Conservation (phyloP, 2,329 filamentous ascomycete genomes). For the Nemania diffusa region DNA sequence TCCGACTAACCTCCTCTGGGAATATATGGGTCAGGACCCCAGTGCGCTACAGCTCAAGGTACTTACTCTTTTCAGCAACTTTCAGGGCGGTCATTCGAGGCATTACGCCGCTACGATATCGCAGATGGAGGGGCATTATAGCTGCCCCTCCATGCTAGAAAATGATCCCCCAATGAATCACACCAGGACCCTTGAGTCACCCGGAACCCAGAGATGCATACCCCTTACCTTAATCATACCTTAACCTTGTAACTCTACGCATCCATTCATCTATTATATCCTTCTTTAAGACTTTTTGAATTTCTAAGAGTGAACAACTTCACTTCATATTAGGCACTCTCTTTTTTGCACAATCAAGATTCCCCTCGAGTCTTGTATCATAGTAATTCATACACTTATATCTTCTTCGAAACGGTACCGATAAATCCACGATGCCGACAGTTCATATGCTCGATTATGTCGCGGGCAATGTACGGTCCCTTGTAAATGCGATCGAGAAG, state of each 20-base stretch:
- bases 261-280: not conserved
- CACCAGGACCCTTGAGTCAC: conserved; percentile 41
- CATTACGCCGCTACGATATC: conserved; percentile 37
- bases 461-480: conserved; percentile 92
- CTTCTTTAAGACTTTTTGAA: not conserved
- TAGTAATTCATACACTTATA: not conserved
- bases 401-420: not conserved
- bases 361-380: not conserved
- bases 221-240: not conserved
- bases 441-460: conserved; percentile 89
- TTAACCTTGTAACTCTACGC: conserved; percentile 2
- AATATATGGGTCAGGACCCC: conserved; percentile 3
- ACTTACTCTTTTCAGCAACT: conserved; percentile 38
- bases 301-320: not conserved
- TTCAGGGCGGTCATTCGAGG: conserved; percentile 41
- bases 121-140: conserved; percentile 41
- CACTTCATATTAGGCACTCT: not conserved
- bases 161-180: conserved; percentile 35
- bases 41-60: conserved; percentile 30
- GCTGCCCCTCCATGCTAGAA: conserved; percentile 43
- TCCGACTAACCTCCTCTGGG: not conserved
- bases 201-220: not conserved
- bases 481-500: conserved; percentile 98
- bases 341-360: not conserved
- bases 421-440: conserved; percentile 70